Base-by-base conservation (phyloP, 2,329 filamentous ascomycete species). In the Aspergillus persii region DNA sequence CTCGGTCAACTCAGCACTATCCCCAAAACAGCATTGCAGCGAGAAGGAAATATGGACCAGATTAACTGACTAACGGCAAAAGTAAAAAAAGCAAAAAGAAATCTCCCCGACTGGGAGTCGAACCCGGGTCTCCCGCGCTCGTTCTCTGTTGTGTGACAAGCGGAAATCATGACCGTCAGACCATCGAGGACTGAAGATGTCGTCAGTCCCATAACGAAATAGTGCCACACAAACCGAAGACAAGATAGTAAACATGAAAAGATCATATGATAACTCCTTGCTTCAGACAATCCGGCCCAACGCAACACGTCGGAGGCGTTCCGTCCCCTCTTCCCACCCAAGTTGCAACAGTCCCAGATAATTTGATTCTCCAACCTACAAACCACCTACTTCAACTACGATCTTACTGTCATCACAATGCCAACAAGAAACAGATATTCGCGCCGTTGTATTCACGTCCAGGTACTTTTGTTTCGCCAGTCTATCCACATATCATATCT, bases 121-220 rank as follows among this genome's bases (percentile, higher is more conserved):
- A 58, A 58, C 57, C 57, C 57, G 44, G 57, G 57, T 59, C 57
- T 59, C 57, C 57, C 57, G 52, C 57, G 57, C 57, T 59, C 41
- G 57, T 59, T 59, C 57, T 54, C 46, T 15, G 4, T 27, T 15
- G 48, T 46, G 53, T 59, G 57, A 59, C 57, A 59, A 59, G 57
- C 57, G 57, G 57, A 59, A 59, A 59, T 59, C 57, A 59, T 59
- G 53, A 56, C 57, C 57, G 57, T 59, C 57, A 59, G 57, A 59
- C 57, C 52, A 61, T 58, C 52, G 57, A 59, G 57, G 64, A 79
- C 4, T 47, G 27, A 6, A 8, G 27, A 30, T 54, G 7, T 41
- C 8, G 1, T 7, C 6, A 6, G 0, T 2, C 4, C n/a, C 0
- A 7, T 23, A 23, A 23, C 18, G 2, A 7, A 15, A 7, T 41